These are phyloP conservation scores for Chlorella sp. DNA, from an alignment of 139 green algal genomes.

Conservation along the genomic window DNA sequence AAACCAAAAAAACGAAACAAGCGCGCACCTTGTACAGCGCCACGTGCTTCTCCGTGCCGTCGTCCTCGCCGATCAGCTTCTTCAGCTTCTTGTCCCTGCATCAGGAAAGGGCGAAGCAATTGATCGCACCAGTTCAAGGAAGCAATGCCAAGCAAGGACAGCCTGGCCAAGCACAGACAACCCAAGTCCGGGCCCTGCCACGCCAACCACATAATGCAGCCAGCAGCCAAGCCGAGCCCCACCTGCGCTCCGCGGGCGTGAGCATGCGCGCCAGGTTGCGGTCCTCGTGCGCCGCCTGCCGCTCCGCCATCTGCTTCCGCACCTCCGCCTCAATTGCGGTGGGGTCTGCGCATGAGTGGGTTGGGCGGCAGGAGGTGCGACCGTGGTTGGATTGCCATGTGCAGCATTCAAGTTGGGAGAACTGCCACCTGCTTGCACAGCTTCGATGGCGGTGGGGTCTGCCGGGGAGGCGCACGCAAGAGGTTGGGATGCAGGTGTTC, in stretches of 20 bases:
- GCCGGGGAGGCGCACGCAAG: too few relatives aligned
- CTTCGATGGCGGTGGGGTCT: too few relatives aligned
- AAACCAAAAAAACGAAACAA: too few relatives aligned
- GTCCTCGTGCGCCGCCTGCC: constrained; percentile 92
- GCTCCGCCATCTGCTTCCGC: constrained; percentile 84
- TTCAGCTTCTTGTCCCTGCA: constrained; percentile 92
- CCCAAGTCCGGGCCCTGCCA: too few relatives aligned
- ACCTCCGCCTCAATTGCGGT: constrained; percentile 95
- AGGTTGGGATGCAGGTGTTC: too few relatives aligned
- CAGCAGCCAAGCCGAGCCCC: background rate
- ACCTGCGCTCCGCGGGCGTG: constrained; percentile 85
- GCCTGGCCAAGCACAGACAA: too few relatives aligned
- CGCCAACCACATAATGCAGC: background rate
- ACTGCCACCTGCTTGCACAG: too few relatives aligned
- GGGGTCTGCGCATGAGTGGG: constrained; percentile 90
- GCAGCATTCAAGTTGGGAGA: too few relatives aligned
- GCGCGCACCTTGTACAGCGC: constrained; percentile 51
- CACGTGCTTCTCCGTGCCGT: constrained; percentile 24
- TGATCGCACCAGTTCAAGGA: too few relatives aligned
- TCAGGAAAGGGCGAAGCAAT: background rate
- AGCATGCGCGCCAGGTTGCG: constrained; percentile 95
- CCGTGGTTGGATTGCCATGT: too few relatives aligned
- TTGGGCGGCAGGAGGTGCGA: too few relatives aligned
- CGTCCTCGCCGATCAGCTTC: constrained; percentile 84
- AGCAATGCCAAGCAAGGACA: too few relatives aligned